A percentile compares a stretch with the other conserved stretches of the same genome.
These are phyloP conservation scores for Colletotrichum orchidophilum DNA, from an alignment of 2,329 filamentous ascomycete genomes.

Conservation along the genomic window DNA sequence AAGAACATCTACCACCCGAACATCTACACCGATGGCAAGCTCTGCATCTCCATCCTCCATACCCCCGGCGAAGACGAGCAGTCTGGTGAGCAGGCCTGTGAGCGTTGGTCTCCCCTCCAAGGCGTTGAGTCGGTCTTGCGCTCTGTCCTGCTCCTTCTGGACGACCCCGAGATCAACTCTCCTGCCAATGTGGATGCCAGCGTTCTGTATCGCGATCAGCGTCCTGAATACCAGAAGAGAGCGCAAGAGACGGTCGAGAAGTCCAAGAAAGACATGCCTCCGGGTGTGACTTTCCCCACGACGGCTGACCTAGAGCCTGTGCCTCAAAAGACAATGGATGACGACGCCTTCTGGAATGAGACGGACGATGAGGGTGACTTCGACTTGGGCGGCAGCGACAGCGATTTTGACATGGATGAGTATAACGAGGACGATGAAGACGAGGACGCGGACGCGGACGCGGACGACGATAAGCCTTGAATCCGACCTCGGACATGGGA, in stretches of 20 bases:
- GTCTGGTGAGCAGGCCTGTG: slow-evolving; percentile 88
- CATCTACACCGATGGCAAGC: slow-evolving; percentile 87
- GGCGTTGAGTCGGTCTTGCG: slow-evolving; percentile 95
- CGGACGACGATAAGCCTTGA: slow-evolving; percentile 38
- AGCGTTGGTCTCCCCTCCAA: slow-evolving; percentile 94
- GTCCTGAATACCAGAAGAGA: slow-evolving; percentile 72
- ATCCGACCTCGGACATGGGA: neutral
- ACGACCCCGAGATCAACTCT: slow-evolving; percentile 92
- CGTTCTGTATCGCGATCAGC: slow-evolving; percentile 82
- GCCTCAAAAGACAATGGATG: slow-evolving; percentile 69
- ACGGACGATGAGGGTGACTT: slow-evolving; percentile 82
- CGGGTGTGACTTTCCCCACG: slow-evolving; percentile 84
- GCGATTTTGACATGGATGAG: slow-evolving; percentile 70
- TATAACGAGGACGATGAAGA: slow-evolving; percentile 68
- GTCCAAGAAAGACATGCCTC: slow-evolving; percentile 83
- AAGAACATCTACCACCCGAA: slow-evolving; percentile 90
- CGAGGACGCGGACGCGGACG: slow-evolving; percentile 65
- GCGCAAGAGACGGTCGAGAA: slow-evolving; percentile 76
- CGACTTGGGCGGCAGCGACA: slow-evolving; percentile 71
- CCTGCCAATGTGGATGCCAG: slow-evolving; percentile 95
- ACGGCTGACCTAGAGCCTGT: slow-evolving; percentile 68
- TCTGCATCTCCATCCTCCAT: slow-evolving; percentile 98
- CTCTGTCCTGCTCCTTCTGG: slow-evolving; percentile 89
- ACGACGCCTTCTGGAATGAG: slow-evolving; percentile 86
- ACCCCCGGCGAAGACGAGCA: slow-evolving; percentile 90